These are phyloP conservation scores for Alternaria rosae DNA, from an alignment of 2,329 filamentous ascomycete genomes.

Conservation along the genomic window DNA sequence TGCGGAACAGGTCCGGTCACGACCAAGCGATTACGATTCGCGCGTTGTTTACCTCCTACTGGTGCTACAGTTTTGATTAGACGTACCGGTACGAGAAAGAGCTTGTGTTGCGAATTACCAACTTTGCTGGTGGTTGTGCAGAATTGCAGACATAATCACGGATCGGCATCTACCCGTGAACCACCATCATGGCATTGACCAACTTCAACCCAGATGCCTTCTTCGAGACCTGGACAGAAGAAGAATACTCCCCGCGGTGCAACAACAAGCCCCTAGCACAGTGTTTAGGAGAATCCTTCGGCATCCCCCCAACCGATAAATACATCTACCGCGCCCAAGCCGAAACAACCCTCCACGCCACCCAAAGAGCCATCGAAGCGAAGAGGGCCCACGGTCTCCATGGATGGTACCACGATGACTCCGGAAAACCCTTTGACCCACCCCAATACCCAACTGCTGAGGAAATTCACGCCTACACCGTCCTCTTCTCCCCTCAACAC, in stretches of 20 bases:
- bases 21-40: not conserved
- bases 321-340: constrained; percentile 62
- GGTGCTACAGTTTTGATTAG: constrained; percentile 8
- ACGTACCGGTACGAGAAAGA: constrained; percentile 6
- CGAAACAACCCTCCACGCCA: constrained; percentile 59
- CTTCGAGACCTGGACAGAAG: constrained; percentile 53
- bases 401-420: constrained; percentile 59
- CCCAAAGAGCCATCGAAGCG: constrained; percentile 58
- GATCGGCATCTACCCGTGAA: not conserved
- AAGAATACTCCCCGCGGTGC: constrained; percentile 37
- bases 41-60: constrained; percentile 8
- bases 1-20: constrained; percentile 6
- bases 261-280: constrained; percentile 48
- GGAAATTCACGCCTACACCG: constrained; percentile 72
- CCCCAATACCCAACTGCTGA: constrained; percentile 34
- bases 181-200: constrained; percentile 30
- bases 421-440: constrained; percentile 42
- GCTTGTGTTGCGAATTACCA: not conserved
- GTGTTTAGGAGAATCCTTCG: constrained; percentile 58
- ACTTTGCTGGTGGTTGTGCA: not conserved
- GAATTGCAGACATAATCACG: not conserved
- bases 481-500: constrained; percentile 69
- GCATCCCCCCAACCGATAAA: constrained; percentile 53
- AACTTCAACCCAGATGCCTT: constrained; percentile 57
- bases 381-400: constrained; percentile 58